These are phyloP conservation scores for Mallotus japonicus DNA, from an alignment of 441 rosid genomes.

Conservation along the genomic window DNA sequence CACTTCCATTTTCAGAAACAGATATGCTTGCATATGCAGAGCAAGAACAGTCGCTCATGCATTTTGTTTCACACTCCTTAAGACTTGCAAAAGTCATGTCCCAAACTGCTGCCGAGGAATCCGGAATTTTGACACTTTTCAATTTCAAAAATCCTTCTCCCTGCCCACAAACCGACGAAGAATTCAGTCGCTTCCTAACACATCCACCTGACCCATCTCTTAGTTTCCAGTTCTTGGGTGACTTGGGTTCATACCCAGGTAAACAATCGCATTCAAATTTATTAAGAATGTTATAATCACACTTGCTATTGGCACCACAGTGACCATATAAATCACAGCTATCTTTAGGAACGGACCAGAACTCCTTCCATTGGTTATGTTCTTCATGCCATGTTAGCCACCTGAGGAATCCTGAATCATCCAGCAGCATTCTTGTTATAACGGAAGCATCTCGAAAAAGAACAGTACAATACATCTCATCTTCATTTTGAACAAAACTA, in stretches of 20 bases:
- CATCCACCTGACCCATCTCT: slow-evolving; percentile 32
- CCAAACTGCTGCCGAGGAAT: slow-evolving; percentile 21
- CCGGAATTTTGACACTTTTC: slow-evolving; percentile 22
- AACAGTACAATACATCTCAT: slow-evolving; percentile 13
- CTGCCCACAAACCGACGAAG: slow-evolving; percentile 17
- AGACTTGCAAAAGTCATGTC: not conserved
- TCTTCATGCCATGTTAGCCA: slow-evolving; percentile 25
- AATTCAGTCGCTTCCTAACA: slow-evolving; percentile 16
- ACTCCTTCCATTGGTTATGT: slow-evolving; percentile 22
- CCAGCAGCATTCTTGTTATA: slow-evolving; percentile 17
- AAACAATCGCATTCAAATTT: slow-evolving; percentile 32
- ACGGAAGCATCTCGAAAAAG: slow-evolving; percentile 9
- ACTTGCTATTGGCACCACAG: slow-evolving; percentile 35
- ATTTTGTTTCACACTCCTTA: slow-evolving; percentile 17
- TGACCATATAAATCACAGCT: slow-evolving; percentile 28
- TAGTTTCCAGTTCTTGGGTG: not conserved
- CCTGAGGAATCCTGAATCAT: slow-evolving; percentile 1
- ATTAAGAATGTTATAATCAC: not conserved
- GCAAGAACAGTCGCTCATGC: slow-evolving; percentile 30
- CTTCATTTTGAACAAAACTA: slow-evolving; percentile 14
- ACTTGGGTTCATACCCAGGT: slow-evolving; percentile 29
- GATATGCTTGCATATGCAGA: not conserved
- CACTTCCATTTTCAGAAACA: slow-evolving; percentile 3
- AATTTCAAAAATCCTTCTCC: slow-evolving; percentile 33
- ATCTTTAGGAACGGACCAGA: slow-evolving; percentile 14